Base-by-base conservation (phyloP, 1,284 basidiomycete species). In the Ganoderma leucocontextum region DNA sequence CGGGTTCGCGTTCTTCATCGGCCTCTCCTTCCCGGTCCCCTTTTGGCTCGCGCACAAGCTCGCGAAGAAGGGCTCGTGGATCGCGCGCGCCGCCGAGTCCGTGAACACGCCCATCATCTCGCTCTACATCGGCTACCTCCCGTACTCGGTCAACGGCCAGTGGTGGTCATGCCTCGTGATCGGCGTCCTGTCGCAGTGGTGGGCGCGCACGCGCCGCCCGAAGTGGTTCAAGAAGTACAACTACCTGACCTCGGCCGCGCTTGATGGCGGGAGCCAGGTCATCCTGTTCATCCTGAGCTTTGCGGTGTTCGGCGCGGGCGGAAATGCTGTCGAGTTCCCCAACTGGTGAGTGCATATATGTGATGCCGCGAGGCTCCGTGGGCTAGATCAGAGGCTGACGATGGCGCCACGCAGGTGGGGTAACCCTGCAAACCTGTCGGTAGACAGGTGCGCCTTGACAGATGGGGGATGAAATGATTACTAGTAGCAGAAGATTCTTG, bases 251-350 rank as follows among this genome's bases (percentile, higher is more conserved):
- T 82, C 80, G 12, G 83, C 83, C 2, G 83, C 83, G 29, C 76
- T 85, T 35, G 84, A 85, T 69, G 84, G 84, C n/a, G 84, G 84
- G 10, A 81, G 79, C 63, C 84, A 85, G 72, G 82, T 85, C 59
- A 84, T 85, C 62, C 72, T 85, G 12, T 85, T 85, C 77, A 83
- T 85, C 44, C 75, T 85, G 47, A 78, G 76, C 86, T 87, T 86
- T 87, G 82, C 93, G 83, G 85, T 92, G 85, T 84, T 92, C 84
- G 78, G 92, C 84, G 84, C 85, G 81, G 78, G 87, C 86, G 71
- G 90, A 79, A 75, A 87, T 80, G 70, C 83, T 78, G 75, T 92
- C 81, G 77, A 82, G 75, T 79, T 90, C 86, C 82, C 88, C 1
- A 76, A 75, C 71, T 79, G 78, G 78, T 78, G 44, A 61, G 73